These are phyloP conservation scores for Pinus tabuliformis DNA, from an alignment of 75 land plant species.

Conservation along the genomic window DNA sequence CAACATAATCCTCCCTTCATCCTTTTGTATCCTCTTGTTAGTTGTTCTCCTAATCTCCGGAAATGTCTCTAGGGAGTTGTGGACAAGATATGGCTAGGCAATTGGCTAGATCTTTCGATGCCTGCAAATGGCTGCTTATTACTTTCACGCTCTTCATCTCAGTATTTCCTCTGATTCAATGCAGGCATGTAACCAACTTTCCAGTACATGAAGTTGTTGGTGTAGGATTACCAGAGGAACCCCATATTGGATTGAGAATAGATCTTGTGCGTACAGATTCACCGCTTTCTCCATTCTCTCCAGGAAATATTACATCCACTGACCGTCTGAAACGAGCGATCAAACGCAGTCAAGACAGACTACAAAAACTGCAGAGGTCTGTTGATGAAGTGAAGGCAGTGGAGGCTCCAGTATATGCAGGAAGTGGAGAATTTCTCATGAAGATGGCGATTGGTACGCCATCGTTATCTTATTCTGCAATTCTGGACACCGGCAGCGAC, in stretches of 20 bases:
- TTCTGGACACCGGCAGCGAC: constrained; percentile 31
- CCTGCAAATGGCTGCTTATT: no score
- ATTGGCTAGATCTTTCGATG: no score
- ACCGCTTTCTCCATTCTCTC: not conserved
- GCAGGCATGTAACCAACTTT: no score
- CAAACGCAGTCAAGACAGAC: not conserved
- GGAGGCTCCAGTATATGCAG: not conserved
- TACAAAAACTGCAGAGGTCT: not conserved
- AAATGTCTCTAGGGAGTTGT: no score
- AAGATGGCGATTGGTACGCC: constrained; percentile 23
- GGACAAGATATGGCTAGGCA: no score
- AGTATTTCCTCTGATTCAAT: no score
- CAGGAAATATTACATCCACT: not conserved
- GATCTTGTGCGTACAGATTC: not conserved
- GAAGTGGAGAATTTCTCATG: constrained; percentile 21
- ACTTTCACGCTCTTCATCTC: no score
- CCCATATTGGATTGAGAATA: not conserved
- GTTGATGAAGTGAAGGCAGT: not conserved
- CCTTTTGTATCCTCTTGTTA: no score
- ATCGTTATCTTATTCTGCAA: not conserved
- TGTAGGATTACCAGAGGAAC: no score
- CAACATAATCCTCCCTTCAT: no score
- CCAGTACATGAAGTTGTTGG: no score
- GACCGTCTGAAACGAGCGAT: not conserved
- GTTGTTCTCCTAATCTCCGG: no score